A percentile compares a stretch with the other conserved stretches of the same genome.
Conservation (phyloP, 805 yeast genomes). For the Ogataea methylovora region DNA sequence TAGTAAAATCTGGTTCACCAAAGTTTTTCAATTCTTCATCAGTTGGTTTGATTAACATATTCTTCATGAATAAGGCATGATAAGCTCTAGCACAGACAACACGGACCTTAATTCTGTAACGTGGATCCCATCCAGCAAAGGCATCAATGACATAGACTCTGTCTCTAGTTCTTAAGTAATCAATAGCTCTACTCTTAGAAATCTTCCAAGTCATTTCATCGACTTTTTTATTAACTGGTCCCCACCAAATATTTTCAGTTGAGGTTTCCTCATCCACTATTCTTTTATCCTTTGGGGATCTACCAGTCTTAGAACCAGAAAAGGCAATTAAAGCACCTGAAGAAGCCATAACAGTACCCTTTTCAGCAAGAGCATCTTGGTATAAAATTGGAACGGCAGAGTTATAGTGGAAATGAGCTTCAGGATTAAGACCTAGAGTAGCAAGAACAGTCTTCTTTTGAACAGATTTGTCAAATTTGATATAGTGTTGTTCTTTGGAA, state of each 20-base stretch:
- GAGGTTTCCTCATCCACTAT: slow-evolving; percentile 93
- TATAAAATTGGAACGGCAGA: slow-evolving; percentile 89
- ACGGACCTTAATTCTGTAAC: slow-evolving; percentile 92
- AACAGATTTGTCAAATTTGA: slow-evolving; percentile 15
- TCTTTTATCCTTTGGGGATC: slow-evolving; percentile 98
- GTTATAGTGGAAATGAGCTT: slow-evolving; percentile 73
- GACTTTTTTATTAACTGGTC: slow-evolving; percentile 94
- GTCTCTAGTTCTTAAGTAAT: slow-evolving; percentile 91
- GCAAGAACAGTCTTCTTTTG: slow-evolving; percentile 24
- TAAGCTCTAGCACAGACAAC: slow-evolving; percentile 97
- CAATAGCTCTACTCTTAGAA: slow-evolving; percentile 93
- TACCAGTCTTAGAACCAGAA: slow-evolving; percentile 94
- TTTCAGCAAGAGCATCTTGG: slow-evolving; percentile 89
- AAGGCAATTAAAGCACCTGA: slow-evolving; percentile 94
- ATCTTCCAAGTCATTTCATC: slow-evolving; percentile 92
- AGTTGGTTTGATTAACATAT: slow-evolving; percentile 95
- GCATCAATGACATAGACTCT: slow-evolving; percentile 94
- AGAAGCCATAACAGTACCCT: slow-evolving; percentile 84
- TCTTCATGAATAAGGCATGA: slow-evolving; percentile 96
- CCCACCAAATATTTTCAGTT: slow-evolving; percentile 92
- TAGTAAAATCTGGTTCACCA: slow-evolving; percentile 97
- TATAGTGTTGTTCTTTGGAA: slow-evolving; percentile 7
- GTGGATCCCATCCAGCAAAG: slow-evolving; percentile 98
- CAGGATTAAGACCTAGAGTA: slow-evolving; percentile 44
- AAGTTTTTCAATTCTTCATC: slow-evolving; percentile 79